Evolutionary conservation across 768 basidiomycete genomes (phyloP), one percentile per base, ranked within the genome.

Genomic region (Epithele typhae): DNA sequence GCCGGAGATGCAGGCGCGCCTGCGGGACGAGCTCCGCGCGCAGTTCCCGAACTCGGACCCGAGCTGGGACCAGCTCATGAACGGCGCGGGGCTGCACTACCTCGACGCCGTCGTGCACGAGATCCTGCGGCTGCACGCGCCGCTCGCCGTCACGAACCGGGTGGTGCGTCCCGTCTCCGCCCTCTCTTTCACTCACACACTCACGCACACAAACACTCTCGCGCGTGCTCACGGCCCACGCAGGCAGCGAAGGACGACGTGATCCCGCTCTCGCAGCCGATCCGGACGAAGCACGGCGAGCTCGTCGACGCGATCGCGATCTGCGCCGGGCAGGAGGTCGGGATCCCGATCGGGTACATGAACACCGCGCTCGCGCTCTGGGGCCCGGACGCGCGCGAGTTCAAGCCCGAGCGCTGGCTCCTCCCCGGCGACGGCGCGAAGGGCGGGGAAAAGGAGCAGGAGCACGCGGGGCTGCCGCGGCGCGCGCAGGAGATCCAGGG

Each of bases 51-150:
- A 56, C 15, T 44, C 49, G 5, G 79, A 82, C 55, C 78, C 79
- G 15, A 74, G 70, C 0, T 80, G 73, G 60, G 78, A 81, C 30
- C 74, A 79, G 46, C 67, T 82, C 5, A 68, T 64, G 3, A 70
- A 69, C 9, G 65, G 30, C 12, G 46, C 42, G 8, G 42, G 43
- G 42, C 60, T 84, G 5, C 79, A 78, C 0, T 81, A 77, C 55
- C 74, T 82, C 5, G 78, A 81, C 52, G 73, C 76, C 0, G 66
- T 76, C 3, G 68, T 71, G 1, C 70, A 71, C 34, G 77, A 77
- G 54, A 63, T 62, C 0, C 64, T 78, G 11, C 66, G 76, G 5
- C 18, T 76, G 3, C 73, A 79, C 50, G 63, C 77, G 17, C 68
- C 74, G 3, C 42, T 74, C 15, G 38, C 51, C 0, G 63, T 68